A percentile compares a stretch with the other conserved stretches of the same genome.
These are phyloP conservation scores for Aschersonia sp. DNA, from an alignment of 2,329 filamentous ascomycete species.

Conservation along the genomic window DNA sequence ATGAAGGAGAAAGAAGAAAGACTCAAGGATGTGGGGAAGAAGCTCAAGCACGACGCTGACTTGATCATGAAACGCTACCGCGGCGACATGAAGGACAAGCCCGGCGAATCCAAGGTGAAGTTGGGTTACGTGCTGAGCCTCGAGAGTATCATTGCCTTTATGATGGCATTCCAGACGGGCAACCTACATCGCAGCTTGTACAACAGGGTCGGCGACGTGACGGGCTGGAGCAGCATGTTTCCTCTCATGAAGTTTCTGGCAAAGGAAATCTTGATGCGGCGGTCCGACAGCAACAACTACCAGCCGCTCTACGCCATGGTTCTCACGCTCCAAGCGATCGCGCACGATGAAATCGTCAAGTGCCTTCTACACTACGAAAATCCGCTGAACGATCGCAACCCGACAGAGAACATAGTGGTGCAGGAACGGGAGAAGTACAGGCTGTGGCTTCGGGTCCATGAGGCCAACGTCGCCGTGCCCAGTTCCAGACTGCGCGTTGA, in stretches of 20 bases:
- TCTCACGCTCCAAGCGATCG: constrained; percentile 27
- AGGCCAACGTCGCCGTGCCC: constrained; percentile 15
- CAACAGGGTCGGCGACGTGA: constrained; percentile 25
- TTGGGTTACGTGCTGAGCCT: constrained; percentile 28
- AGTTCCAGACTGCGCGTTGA: constrained; percentile 15
- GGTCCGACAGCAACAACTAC: constrained; percentile 16
- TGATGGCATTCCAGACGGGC: constrained; percentile 36
- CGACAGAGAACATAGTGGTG: constrained; percentile 9
- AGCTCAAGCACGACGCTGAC: constrained; percentile 41
- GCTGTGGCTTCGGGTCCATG: constrained; percentile 15
- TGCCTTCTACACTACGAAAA: constrained; percentile 15
- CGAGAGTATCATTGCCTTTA: constrained; percentile 37
- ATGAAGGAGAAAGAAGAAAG: constrained; percentile 21
- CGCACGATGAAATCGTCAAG: constrained; percentile 29
- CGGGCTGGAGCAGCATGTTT: constrained; percentile 27
- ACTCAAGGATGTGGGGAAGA: constrained; percentile 28
- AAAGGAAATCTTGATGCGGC: constrained; percentile 18
- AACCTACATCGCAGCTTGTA: constrained; percentile 29
- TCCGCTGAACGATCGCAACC: constrained; percentile 2
- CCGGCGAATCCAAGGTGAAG: constrained; percentile 20
- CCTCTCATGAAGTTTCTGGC: constrained; percentile 28
- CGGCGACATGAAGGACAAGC: constrained; percentile 9
- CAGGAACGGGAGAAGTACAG: constrained; percentile 13
- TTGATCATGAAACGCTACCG: constrained; percentile 17
- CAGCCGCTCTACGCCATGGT: constrained; percentile 26